Percentiles rank a stretch among this genome's conserved stretches.
These are phyloP conservation scores for Amanita inopinata DNA, from an alignment of 768 basidiomycete genomes.

Conservation along the genomic window DNA sequence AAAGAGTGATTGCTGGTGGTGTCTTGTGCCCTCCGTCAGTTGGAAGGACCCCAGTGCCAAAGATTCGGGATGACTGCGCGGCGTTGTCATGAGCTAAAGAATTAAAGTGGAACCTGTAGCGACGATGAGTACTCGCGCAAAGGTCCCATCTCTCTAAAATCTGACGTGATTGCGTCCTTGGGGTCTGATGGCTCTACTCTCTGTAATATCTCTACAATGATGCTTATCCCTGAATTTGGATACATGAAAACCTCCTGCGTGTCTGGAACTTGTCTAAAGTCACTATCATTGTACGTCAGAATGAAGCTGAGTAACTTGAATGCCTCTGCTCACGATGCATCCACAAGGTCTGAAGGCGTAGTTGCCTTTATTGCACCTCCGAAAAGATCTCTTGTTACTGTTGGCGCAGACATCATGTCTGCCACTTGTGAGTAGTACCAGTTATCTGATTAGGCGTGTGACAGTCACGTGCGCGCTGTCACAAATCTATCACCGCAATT, in stretches of 20 bases:
- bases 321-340: slow-evolving; percentile 67
- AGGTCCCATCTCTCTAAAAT: slow-evolving; percentile 2
- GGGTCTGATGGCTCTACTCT: slow-evolving; percentile 50
- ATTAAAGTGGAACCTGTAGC: slow-evolving; percentile 76
- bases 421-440: background rate
- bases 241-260: slow-evolving; percentile 90
- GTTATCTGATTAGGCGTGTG: slow-evolving; percentile 9
- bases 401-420: background rate
- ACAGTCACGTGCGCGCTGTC: slow-evolving; percentile 13
- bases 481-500: no score
- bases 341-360: slow-evolving; percentile 51
- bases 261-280: slow-evolving; percentile 78
- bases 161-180: slow-evolving; percentile 44
- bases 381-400: slow-evolving; percentile 48
- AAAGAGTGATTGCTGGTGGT: slow-evolving; percentile 50
- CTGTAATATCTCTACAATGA: slow-evolving; percentile 79
- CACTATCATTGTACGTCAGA: slow-evolving; percentile 6
- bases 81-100: slow-evolving; percentile 88
- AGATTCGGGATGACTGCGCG: slow-evolving; percentile 43
- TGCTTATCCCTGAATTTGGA: slow-evolving; percentile 54
- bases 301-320: background rate
- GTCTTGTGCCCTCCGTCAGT: slow-evolving; percentile 39
- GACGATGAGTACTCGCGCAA: slow-evolving; percentile 8
- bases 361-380: slow-evolving; percentile 74
- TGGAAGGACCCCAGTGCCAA: slow-evolving; percentile 26